A percentile compares a stretch with the other conserved stretches of the same genome.
Evolutionary conservation across 2,329 filamentous ascomycete genomes (phyloP).

Genomic region (Fusarium illudens): DNA sequence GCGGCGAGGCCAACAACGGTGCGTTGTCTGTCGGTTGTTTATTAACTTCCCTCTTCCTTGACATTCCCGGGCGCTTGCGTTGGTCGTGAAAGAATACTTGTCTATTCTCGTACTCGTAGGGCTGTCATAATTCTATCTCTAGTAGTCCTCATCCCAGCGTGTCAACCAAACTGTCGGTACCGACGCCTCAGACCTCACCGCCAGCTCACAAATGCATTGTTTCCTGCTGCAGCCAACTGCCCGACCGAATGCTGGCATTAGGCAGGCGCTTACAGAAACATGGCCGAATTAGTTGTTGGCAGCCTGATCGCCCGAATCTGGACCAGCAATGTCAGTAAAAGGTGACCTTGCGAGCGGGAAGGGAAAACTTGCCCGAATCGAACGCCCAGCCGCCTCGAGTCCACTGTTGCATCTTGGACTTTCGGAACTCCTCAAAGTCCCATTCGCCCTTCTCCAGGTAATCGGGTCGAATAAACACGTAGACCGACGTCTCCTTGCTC

Average conservation of each 20-base stretch:
- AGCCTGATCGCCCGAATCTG: slow-evolving; percentile 37
- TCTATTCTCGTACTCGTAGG: slow-evolving; percentile 26
- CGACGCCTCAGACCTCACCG: slow-evolving; percentile 26
- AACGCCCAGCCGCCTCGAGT: slow-evolving; percentile 60
- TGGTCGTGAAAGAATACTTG: not conserved
- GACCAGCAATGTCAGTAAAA: slow-evolving; percentile 12
- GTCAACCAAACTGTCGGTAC: slow-evolving; percentile 12
- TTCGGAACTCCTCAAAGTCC: slow-evolving; percentile 86
- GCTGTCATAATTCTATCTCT: slow-evolving; percentile 9
- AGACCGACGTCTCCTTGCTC: slow-evolving; percentile 66
- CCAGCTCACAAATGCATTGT: slow-evolving; percentile 5
- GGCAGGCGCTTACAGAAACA: slow-evolving; percentile 30
- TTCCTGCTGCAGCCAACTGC: slow-evolving; percentile 15
- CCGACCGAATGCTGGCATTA: slow-evolving; percentile 14
- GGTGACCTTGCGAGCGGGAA: not conserved
- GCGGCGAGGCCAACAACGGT: not conserved
- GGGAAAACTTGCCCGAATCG: slow-evolving; percentile 46
- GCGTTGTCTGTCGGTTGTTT: not conserved
- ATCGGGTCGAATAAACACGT: slow-evolving; percentile 65
- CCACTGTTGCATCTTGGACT: slow-evolving; percentile 72
- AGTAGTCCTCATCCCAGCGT: slow-evolving; percentile 2
- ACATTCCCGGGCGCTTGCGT: slow-evolving; percentile 14
- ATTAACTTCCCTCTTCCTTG: not conserved
- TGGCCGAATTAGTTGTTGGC: slow-evolving; percentile 12
- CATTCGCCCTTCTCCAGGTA: slow-evolving; percentile 78